Conservation (phyloP, 1,284 basidiomycete species). For the Gastroboletus turbinatus region DNA sequence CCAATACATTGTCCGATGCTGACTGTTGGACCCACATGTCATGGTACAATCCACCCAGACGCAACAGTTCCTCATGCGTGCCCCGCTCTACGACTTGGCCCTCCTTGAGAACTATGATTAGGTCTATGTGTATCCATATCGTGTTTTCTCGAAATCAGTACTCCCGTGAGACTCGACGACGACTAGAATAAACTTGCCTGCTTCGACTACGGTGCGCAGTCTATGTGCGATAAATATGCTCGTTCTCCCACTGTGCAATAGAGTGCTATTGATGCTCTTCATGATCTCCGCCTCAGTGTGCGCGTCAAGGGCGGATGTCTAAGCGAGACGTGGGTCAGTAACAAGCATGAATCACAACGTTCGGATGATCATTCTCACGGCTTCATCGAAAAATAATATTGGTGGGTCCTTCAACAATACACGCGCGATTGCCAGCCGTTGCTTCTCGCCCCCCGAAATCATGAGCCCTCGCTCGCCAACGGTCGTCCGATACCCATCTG, state of each 20-base stretch:
- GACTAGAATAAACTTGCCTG: conserved; percentile 49
- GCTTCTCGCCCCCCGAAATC: conserved; percentile 98
- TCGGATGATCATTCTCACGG: conserved; percentile 52
- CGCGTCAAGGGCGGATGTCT: conserved; percentile 94
- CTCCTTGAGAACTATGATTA: conserved; percentile 88
- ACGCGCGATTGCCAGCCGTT: conserved; percentile 91
- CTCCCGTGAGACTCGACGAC: background rate
- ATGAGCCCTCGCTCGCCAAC: conserved; percentile 96
- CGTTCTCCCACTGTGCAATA: conserved; percentile 79
- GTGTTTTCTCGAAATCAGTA: background rate
- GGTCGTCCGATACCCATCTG: conserved; percentile 86
- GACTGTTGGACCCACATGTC: conserved; percentile 88
- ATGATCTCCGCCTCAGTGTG: conserved; percentile 95
- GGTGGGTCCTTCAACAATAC: conserved; percentile 92
- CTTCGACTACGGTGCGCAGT: conserved; percentile 86
- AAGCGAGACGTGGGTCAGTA: conserved; percentile 2
- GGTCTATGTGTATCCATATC: conserved; percentile 46
- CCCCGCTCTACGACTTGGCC: conserved; percentile 88
- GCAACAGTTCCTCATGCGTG: conserved; percentile 85
- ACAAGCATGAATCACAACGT: background rate
- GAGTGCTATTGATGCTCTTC: conserved; percentile 85
- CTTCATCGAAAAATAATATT: conserved; percentile 98
- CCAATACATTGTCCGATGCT: conserved; percentile 30
- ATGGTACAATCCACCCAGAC: conserved; percentile 71
- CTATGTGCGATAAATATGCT: conserved; percentile 96